phyloP scores from a whole-genome alignment of 257 asterid genomes.

The Salvia splendens region DNA sequence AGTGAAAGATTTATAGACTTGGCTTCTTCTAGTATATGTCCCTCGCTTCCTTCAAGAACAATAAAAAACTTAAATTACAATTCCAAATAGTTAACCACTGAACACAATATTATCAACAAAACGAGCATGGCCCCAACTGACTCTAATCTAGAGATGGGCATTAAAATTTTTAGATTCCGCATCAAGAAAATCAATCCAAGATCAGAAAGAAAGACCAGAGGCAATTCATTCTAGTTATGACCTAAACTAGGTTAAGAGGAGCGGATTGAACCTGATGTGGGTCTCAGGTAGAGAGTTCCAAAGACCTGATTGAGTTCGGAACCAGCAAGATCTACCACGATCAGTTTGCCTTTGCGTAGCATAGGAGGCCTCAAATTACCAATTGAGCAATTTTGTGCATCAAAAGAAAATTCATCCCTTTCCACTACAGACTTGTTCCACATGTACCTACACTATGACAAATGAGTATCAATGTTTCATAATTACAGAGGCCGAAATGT shows the following conservation, averaged over 20 bases:
- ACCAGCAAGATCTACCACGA: slow-evolving; percentile 99
- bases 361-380: slow-evolving; percentile 76
- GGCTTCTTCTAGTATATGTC: slow-evolving; percentile 97
- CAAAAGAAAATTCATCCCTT: slow-evolving; percentile 62
- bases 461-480: slow-evolving; percentile 23
- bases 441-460: slow-evolving; percentile 67
- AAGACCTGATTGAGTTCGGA: slow-evolving; percentile 95
- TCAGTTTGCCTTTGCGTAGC: slow-evolving; percentile 85
- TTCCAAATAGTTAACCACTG: slow-evolving; percentile 13
- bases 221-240: neutral
- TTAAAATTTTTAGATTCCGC: neutral
- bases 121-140: slow-evolving; percentile 13
- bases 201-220: slow-evolving; percentile 17
- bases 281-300: slow-evolving; percentile 21
- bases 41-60: slow-evolving; percentile 89
- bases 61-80: slow-evolving; percentile 27
- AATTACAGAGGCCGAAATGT: slow-evolving; percentile 16
- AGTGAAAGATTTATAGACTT: slow-evolving; percentile 95
- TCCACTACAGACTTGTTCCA: slow-evolving; percentile 71
- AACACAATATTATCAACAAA: slow-evolving; percentile 25
- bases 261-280: neutral
- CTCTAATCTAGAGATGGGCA: slow-evolving; percentile 20
- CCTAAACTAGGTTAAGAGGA: neutral
- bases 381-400: slow-evolving; percentile 55
- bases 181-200: slow-evolving; percentile 12